Conservation (phyloP, 2,329 filamentous ascomycete genomes). For the Sporothrix sp. region DNA sequence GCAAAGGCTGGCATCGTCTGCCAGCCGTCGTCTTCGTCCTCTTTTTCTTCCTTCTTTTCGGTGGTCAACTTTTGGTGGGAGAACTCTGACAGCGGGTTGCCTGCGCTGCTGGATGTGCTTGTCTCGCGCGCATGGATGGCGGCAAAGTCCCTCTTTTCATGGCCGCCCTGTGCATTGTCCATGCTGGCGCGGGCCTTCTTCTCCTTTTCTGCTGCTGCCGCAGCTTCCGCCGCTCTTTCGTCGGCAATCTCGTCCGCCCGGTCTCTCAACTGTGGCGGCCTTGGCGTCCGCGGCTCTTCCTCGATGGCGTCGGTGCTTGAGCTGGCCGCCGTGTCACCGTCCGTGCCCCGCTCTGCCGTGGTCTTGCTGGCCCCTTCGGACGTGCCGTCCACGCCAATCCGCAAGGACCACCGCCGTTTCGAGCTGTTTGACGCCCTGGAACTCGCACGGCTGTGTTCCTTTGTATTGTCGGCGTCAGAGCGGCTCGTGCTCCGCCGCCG, state of each 20-base stretch:
- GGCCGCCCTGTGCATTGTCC: background rate
- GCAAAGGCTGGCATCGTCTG: slow-evolving; percentile 91
- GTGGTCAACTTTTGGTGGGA: slow-evolving; percentile 73
- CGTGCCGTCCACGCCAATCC: slow-evolving; percentile 4
- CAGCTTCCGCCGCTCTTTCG: background rate
- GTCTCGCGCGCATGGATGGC: slow-evolving; percentile 29
- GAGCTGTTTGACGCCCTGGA: slow-evolving; percentile 16
- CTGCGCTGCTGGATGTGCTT: slow-evolving; percentile 29
- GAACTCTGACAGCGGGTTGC: slow-evolving; percentile 61
- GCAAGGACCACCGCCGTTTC: slow-evolving; percentile 9
- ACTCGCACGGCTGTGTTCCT: slow-evolving; percentile 9
- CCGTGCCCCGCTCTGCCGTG: background rate
- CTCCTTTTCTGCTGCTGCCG: background rate
- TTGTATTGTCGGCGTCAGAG: slow-evolving; percentile 7
- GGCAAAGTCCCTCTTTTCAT: slow-evolving; percentile 17
- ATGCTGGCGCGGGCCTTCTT: background rate
- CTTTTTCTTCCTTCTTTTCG: slow-evolving; percentile 42
- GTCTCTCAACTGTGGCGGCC: slow-evolving; percentile 17
- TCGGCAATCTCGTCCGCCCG: background rate
- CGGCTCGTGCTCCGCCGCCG: slow-evolving; percentile 13
- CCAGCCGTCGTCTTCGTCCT: slow-evolving; percentile 65
- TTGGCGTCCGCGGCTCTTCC: slow-evolving; percentile 21
- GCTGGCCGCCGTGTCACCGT: background rate
- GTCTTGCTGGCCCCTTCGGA: background rate
- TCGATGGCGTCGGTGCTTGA: slow-evolving; percentile 16